Evolutionary conservation across 192 early-diverging fungal species (phyloP).

Genomic region (Radiomyces spectabilis): DNA sequence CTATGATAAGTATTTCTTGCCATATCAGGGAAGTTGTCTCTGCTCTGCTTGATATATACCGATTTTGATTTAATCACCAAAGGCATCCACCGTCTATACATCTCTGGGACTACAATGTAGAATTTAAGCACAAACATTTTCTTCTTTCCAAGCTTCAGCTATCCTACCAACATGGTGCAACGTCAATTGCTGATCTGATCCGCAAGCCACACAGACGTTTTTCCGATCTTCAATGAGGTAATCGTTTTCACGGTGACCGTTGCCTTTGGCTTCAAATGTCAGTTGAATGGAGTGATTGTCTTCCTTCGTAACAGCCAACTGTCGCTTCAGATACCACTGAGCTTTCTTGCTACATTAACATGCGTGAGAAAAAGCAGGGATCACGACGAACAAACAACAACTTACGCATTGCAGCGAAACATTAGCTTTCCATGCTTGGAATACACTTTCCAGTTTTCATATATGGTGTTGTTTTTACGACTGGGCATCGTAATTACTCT

Average conservation of each 20-base stretch:
- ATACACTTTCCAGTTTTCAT: constrained; percentile 38
- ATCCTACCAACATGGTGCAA: constrained; percentile 27
- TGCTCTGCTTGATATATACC: constrained; percentile 5
- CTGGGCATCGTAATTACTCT: constrained; percentile 7
- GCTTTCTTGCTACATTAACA: constrained; percentile 22
- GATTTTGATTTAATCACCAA: constrained; percentile 28
- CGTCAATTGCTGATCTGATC: constrained; percentile 8
- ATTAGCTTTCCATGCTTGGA: constrained; percentile 24
- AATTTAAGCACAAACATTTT: background rate
- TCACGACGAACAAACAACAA: background rate
- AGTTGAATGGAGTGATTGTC: constrained; percentile 20
- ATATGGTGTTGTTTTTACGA: constrained; percentile 10
- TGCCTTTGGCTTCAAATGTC: constrained; percentile 24
- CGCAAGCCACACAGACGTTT: constrained; percentile 29
- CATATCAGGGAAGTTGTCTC: background rate
- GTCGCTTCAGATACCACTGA: constrained; percentile 23
- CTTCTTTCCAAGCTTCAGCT: background rate
- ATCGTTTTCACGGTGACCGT: constrained; percentile 18
- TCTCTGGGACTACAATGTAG: constrained; percentile 23
- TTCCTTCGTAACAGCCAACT: constrained; percentile 9
- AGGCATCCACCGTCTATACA: constrained; percentile 33
- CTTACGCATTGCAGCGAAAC: constrained; percentile 29
- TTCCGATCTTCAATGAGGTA: constrained; percentile 28
- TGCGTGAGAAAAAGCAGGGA: background rate
- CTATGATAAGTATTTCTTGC: too few relatives aligned